Percentiles rank a stretch among this genome's conserved stretches.
phyloP scores from a whole-genome alignment of 2,329 filamentous ascomycete genomes.

The Botrytis sinoallii region DNA sequence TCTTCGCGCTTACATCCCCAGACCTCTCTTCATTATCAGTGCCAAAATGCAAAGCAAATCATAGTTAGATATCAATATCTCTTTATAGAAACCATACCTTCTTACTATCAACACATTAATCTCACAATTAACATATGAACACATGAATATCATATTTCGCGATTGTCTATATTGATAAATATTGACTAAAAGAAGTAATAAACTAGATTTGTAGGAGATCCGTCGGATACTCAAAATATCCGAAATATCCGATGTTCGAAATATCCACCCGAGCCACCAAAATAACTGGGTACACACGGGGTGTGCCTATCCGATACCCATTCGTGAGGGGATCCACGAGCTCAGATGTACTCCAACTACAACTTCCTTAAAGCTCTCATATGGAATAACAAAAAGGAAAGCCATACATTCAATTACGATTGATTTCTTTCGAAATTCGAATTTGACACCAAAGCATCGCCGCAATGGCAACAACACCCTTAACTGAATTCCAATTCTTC shows the following conservation, averaged over 20 bases:
- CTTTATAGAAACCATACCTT: background rate
- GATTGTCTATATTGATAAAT: background rate
- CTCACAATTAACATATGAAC: fast-evolving
- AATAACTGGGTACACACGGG: too few relatives aligned
- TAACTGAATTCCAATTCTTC: conserved; percentile 32
- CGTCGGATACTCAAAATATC: too few relatives aligned
- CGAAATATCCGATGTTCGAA: background rate
- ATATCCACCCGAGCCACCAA: background rate
- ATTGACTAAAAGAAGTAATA: background rate
- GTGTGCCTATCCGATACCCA: background rate
- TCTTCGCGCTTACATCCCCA: background rate
- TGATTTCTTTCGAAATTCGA: background rate
- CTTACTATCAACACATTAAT: background rate
- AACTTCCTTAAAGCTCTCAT: background rate
- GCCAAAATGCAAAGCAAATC: background rate
- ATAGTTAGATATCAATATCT: background rate
- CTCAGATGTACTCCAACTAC: background rate
- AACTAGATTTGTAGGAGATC: too few relatives aligned
- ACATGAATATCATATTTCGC: background rate
- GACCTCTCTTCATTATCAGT: background rate
- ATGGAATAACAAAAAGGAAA: background rate
- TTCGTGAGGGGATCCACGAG: background rate
- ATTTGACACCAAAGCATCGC: too few relatives aligned
- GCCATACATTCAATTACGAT: background rate
- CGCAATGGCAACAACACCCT: background rate